phyloP scores from a whole-genome alignment of 2,329 filamentous ascomycete species.

The Albophoma yamanashiensis region DNA sequence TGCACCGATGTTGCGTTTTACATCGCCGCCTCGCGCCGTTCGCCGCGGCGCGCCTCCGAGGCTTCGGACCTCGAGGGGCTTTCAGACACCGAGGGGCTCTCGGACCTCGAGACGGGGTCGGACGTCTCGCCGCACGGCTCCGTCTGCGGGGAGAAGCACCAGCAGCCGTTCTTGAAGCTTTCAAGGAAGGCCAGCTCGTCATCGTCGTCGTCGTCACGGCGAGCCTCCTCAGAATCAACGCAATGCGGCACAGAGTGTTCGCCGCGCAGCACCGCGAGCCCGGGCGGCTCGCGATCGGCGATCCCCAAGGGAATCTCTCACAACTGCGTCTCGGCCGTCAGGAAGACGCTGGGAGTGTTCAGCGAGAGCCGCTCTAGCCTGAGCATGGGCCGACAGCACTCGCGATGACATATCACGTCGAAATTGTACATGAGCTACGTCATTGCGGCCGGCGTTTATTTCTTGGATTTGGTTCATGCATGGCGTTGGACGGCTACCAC shows the following conservation, averaged over 20 bases:
- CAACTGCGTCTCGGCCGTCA: slow-evolving; percentile 1
- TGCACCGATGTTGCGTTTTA: neutral
- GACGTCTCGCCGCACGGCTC: neutral
- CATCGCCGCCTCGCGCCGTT: neutral
- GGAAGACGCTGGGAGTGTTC: slow-evolving; percentile 1
- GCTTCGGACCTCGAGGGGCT: neutral
- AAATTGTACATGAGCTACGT: neutral
- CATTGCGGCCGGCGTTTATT: neutral
- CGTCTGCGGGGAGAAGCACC: neutral
- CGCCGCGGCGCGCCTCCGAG: neutral
- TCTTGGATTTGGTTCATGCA: neutral
- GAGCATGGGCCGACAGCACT: neutral
- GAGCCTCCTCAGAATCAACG: neutral
- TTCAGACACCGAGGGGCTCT: neutral
- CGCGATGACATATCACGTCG: neutral
- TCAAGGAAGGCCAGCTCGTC: slow-evolving; percentile 1
- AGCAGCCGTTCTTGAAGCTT: neutral
- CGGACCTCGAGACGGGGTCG: neutral
- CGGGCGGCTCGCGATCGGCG: neutral
- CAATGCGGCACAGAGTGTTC: neutral
- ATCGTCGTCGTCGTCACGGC: slow-evolving; percentile 1
- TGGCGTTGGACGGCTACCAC: neutral
- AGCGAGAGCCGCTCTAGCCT: neutral
- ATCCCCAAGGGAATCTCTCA: neutral
- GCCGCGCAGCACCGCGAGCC: neutral